Conservation (phyloP, 2,329 filamentous ascomycete genomes). For the Exophiala alcalophila region DNA sequence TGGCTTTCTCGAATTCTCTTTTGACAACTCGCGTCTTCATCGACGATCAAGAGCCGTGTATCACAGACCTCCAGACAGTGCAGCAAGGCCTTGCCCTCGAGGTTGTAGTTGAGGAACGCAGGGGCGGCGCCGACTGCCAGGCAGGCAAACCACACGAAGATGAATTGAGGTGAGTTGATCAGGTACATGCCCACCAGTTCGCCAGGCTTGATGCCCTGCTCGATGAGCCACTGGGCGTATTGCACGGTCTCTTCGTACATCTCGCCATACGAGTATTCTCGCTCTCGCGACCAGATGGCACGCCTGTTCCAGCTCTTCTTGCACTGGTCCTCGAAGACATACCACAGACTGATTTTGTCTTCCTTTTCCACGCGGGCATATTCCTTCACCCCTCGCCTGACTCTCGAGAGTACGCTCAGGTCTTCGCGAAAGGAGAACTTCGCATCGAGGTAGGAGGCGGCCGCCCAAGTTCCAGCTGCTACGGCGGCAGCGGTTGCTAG, state of each 20-base stretch:
- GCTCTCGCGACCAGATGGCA: conserved; percentile 65
- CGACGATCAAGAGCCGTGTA: conserved; percentile 57
- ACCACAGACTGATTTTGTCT: conserved; percentile 61
- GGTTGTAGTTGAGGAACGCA: conserved; percentile 65
- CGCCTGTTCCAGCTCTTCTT: conserved; percentile 52
- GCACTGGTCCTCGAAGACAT: conserved; percentile 60
- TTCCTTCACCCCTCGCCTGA: conserved; percentile 44
- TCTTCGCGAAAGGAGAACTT: conserved; percentile 68
- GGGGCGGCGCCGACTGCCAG: conserved; percentile 66
- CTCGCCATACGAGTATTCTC: conserved; percentile 59
- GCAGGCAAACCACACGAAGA: conserved; percentile 63
- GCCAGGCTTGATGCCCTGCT: conserved; percentile 56
- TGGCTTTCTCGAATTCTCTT: conserved; percentile 55
- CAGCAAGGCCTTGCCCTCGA: conserved; percentile 60
- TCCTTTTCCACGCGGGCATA: conserved; percentile 51
- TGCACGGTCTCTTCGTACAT: conserved; percentile 56
- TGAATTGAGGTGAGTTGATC: conserved; percentile 65
- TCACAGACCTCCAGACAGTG: conserved; percentile 63
- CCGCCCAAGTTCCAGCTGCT: conserved; percentile 38
- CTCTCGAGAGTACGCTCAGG: conserved; percentile 45
- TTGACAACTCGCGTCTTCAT: conserved; percentile 54
- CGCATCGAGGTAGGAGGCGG: conserved; percentile 63
- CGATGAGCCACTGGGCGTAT: conserved; percentile 61
- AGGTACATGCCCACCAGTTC: conserved; percentile 66
- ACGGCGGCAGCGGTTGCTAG: conserved; percentile 30